Percentiles rank a stretch among this genome's conserved stretches.
These are phyloP conservation scores for Bisporella sp. DNA, from an alignment of 2,329 filamentous ascomycete genomes.

Conservation along the genomic window DNA sequence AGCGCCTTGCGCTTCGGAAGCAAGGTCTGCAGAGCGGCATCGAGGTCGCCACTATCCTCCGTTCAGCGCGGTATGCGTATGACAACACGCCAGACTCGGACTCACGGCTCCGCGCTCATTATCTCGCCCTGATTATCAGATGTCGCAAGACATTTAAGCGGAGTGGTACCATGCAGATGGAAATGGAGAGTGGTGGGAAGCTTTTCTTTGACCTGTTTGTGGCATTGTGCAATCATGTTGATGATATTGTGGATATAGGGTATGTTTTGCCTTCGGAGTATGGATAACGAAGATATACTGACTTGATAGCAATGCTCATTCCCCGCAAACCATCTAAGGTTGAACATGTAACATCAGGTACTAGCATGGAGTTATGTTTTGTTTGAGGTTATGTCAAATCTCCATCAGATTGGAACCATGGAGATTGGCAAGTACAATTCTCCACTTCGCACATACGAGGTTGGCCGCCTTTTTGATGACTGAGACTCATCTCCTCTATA, in stretches of 20 bases:
- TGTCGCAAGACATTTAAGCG: constrained; percentile 96
- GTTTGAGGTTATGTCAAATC: constrained; percentile 25
- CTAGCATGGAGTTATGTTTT: constrained; percentile 24
- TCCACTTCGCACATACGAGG: constrained; percentile 35
- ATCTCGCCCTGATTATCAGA: constrained; percentile 94
- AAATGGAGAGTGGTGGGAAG: constrained; percentile 90
- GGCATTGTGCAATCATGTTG: constrained; percentile 95
- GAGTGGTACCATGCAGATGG: constrained; percentile 96
- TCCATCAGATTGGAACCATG: constrained; percentile 31
- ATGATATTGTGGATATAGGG: constrained; percentile 85
- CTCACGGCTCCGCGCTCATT: constrained; percentile 89
- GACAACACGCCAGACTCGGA: constrained; percentile 90
- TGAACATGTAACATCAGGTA: constrained; percentile 19
- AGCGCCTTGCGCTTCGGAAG: constrained; percentile 85
- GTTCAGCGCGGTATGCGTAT: constrained; percentile 91
- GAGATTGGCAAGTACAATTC: constrained; percentile 24
- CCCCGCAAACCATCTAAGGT: constrained; percentile 45
- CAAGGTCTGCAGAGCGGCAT: constrained; percentile 87
- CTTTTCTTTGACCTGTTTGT: constrained; percentile 98
- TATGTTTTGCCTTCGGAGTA: constrained; percentile 12
- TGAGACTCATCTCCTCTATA: constrained; percentile 29
- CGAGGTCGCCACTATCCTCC: constrained; percentile 84
- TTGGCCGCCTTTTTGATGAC: constrained; percentile 38
- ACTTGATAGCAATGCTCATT: constrained; percentile 39
- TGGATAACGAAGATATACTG: no score